Conservation (phyloP, 2,329 filamentous ascomycete genomes). For the Venturia nashicola region DNA sequence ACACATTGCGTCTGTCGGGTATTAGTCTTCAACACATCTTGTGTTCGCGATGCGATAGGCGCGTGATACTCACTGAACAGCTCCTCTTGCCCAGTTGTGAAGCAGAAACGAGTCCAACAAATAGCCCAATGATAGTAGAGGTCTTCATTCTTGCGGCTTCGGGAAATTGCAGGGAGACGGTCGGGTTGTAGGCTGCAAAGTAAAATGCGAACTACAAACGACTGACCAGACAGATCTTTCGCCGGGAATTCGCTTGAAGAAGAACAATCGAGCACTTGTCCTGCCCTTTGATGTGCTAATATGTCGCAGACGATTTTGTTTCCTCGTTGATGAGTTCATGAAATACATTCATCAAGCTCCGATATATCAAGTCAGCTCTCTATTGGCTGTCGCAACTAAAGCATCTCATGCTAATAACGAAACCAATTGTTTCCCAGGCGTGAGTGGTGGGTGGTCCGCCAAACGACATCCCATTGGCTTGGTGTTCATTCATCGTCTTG, state of each 20-base stretch:
- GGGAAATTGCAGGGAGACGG: not conserved
- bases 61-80: not conserved
- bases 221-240: not conserved
- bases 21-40: not conserved
- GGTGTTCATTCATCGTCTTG: not conserved
- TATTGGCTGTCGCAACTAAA: not conserved
- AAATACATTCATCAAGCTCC: not conserved
- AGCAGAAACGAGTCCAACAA: not conserved
- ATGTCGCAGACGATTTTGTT: not conserved
- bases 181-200: not conserved
- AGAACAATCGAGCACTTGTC: not conserved
- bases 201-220: not conserved
- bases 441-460: not conserved
- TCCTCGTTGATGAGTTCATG: not conserved
- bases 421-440: not conserved
- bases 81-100: not conserved
- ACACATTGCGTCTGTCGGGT: not conserved
- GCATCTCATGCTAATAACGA: not conserved
- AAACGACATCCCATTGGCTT: not conserved
- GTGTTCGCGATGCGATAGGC: not conserved
- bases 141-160: not conserved
- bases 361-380: not conserved
- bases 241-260: not conserved
- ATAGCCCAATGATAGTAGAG: not conserved
- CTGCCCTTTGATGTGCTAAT: not conserved